A percentile compares a stretch with the other conserved stretches of the same genome.
phyloP scores from a whole-genome alignment of 192 early-diverging fungal genomes.

The Coemansia sp. region DNA sequence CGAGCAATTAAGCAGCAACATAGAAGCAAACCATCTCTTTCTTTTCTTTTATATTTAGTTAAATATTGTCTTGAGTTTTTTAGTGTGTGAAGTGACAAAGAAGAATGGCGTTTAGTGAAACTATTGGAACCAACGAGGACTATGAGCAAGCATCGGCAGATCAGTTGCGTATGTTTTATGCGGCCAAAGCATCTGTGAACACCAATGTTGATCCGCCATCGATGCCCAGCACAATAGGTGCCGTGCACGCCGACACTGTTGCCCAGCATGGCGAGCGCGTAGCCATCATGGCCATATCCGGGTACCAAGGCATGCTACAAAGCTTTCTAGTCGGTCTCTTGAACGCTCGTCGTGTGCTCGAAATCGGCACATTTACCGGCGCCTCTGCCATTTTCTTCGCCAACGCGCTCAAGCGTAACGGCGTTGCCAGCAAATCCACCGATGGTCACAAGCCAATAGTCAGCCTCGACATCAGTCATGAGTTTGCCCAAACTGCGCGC shows the following conservation, averaged over 20 bases:
- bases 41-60: no score
- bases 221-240: slow-evolving; percentile 18
- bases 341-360: slow-evolving; percentile 58
- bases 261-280: slow-evolving; percentile 1
- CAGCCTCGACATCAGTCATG: slow-evolving; percentile 58
- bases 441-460: slow-evolving; percentile 35
- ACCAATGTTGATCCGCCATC: slow-evolving; percentile 23
- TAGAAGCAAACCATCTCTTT: no score
- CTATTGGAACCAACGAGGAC: not conserved
- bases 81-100: not conserved
- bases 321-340: slow-evolving; percentile 53
- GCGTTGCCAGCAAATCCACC: slow-evolving; percentile 12
- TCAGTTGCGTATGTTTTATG: slow-evolving; percentile 25
- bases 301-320: slow-evolving; percentile 57
- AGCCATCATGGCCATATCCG: slow-evolving; percentile 53
- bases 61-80: no score
- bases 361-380: slow-evolving; percentile 72
- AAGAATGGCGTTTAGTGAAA: not conserved
- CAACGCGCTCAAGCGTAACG: slow-evolving; percentile 57
- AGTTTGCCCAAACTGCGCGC: slow-evolving; percentile 50
- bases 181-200: slow-evolving; percentile 31
- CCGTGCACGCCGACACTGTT: slow-evolving; percentile 14
- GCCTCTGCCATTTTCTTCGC: slow-evolving; percentile 66
- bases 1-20: not conserved
- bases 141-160: slow-evolving; percentile 11